These are phyloP conservation scores for Tuctoria greenei DNA, from an alignment of 176 grass and related monocot species.

Conservation along the genomic window DNA sequence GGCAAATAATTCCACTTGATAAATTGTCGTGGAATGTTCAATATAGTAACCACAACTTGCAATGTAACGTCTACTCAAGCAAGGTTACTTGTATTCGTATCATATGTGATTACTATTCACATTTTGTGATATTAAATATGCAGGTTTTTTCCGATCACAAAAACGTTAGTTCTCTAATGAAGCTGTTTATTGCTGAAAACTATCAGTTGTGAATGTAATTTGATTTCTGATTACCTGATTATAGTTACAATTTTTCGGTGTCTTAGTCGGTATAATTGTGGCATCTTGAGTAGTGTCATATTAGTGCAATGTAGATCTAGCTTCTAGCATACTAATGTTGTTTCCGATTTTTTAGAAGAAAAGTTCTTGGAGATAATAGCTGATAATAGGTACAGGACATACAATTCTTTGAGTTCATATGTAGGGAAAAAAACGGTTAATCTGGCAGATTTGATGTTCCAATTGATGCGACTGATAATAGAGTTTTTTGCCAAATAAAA, in stretches of 20 bases:
- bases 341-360: not conserved
- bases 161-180: not conserved
- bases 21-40: not conserved
- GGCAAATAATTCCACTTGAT: not conserved
- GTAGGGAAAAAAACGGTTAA: not conserved
- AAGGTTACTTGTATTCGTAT: not conserved
- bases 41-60: not conserved
- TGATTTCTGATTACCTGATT: not conserved
- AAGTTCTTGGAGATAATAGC: not conserved
- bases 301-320: not conserved
- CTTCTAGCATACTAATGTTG: not conserved
- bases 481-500: too few relatives aligned
- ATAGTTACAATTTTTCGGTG: not conserved
- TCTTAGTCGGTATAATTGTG: not conserved
- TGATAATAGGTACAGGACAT: not conserved
- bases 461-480: too few relatives aligned
- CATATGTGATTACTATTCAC: conserved; percentile 16
- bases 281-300: not conserved
- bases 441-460: too few relatives aligned
- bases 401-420: too few relatives aligned
- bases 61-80: not conserved
- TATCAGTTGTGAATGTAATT: not conserved
- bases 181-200: not conserved
- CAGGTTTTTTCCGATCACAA: not conserved
- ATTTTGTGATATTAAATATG: not conserved